Percentiles rank a stretch among this genome's conserved stretches.
Conservation (phyloP, 345 rosid genomes). For the Eucalyptus tenuipes region DNA sequence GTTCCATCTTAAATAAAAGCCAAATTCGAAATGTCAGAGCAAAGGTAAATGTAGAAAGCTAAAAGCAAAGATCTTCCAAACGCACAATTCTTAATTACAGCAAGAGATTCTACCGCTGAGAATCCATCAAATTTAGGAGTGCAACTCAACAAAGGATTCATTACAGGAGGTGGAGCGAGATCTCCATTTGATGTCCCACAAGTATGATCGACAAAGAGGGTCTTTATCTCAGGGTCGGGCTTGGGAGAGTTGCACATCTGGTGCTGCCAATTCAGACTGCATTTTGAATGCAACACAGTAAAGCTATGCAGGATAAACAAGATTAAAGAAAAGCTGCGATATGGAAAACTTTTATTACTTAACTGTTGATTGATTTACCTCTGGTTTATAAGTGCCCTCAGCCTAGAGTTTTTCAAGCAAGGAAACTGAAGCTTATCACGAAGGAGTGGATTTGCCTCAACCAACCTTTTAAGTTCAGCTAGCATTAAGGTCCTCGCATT, state of each 20-base stretch:
- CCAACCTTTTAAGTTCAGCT: conserved; percentile 61
- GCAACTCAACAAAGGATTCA: conserved; percentile 57
- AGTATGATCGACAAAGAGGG: conserved; percentile 67
- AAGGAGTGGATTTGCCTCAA: conserved; percentile 77
- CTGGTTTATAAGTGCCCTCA: conserved; percentile 69
- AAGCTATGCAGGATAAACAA: neutral
- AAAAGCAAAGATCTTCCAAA: neutral
- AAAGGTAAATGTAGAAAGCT: neutral
- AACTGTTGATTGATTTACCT: conserved; percentile 22
- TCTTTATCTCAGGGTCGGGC: conserved; percentile 69
- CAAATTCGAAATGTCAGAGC: neutral
- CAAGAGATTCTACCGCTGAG: conserved; percentile 47
- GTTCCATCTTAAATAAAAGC: neutral
- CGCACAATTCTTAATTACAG: conserved; percentile 27
- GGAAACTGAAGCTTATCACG: conserved; percentile 92
- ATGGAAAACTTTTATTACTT: neutral
- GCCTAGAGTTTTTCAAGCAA: conserved; percentile 53
- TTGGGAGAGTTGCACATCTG: conserved; percentile 73
- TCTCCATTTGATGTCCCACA: conserved; percentile 71
- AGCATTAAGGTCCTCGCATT: conserved; percentile 79
- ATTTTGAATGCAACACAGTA: neutral
- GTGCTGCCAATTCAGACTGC: conserved; percentile 90
- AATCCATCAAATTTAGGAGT: conserved; percentile 52
- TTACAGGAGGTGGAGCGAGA: conserved; percentile 58
- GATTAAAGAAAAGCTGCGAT: neutral